Base-by-base conservation (phyloP, 805 yeast species). In the Pichia kluyveri region DNA sequence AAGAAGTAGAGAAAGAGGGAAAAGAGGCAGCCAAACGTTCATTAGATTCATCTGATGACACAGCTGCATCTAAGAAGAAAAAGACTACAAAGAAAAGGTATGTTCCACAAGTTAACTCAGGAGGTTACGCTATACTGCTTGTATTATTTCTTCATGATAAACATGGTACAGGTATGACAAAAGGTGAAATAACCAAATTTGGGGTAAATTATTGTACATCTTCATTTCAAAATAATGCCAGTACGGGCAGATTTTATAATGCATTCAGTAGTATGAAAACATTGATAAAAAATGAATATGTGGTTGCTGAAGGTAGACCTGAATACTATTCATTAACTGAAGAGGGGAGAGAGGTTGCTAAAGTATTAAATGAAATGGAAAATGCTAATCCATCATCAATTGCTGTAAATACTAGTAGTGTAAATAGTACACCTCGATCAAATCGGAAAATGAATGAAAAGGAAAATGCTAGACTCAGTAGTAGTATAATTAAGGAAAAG, bases 71-170 rank as follows among this genome's bases (percentile, higher is more conserved):
- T 5, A 34, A 34, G 17, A 34, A 34, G 37, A 34, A 14, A 14
- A 34, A 34, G 8, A 8, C 5, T 14, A 52, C 52, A 40, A 58
- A 58, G 49, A 60, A 58, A 41, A 69, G 65, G 37, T 88, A 85
- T 61, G 72, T 88, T 0, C 97, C 97, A 0, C 72, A 70, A 43
- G 78, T 79, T 51, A 67, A 90, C 36, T 79, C 93, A 0, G 96
- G 96, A 1, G 95, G 86, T 0, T 90, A 86, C 67, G 96, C 93
- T 0, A 83, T 89, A 9, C 56, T 89, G 18, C 51, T 87, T 18
- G 81, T 82, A 0, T 64, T 89, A 4, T 66, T 71, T 44, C 69
- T 76, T 41, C 61, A 59, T 28, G 88, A 82, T 56, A 61, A 65
- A 5, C 56, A 63, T 2, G 62, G 71, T 19, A 58, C 62, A n/a